phyloP scores from a whole-genome alignment of 768 basidiomycete genomes.

The Phanerochaete carnosa region DNA sequence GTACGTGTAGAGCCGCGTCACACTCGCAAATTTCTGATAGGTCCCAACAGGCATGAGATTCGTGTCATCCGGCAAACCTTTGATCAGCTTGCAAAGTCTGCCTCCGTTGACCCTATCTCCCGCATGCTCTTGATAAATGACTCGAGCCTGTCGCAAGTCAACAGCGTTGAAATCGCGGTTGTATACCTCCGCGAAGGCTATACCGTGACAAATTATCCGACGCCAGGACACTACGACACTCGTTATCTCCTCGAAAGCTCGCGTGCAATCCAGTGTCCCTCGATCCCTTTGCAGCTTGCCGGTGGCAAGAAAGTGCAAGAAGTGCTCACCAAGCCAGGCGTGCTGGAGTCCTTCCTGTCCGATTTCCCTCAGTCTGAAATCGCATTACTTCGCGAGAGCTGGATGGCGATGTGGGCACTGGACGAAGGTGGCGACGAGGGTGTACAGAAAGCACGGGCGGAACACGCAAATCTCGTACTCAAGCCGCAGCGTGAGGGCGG shows the following conservation, averaged over 20 bases:
- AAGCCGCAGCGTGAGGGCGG: conserved; percentile 99
- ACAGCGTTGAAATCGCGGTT: conserved; percentile 68
- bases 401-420: conserved; percentile 90
- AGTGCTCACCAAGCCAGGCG: conserved; percentile 67
- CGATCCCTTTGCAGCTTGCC: conserved; percentile 88
- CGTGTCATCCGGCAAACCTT: conserved; percentile 75
- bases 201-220: conserved; percentile 75
- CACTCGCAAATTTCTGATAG: neutral
- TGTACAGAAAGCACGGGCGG: conserved; percentile 47
- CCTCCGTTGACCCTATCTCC: conserved; percentile 43
- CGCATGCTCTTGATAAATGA: conserved; percentile 37
- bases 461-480: conserved; percentile 65
- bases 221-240: conserved; percentile 59
- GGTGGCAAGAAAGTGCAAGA: conserved; percentile 97
- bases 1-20: conserved; percentile 39
- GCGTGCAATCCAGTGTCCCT: conserved; percentile 89
- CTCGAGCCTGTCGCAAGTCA: conserved; percentile 29
- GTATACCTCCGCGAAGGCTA: conserved; percentile 94
- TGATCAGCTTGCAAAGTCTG: conserved; percentile 57
- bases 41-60: conserved; percentile 62
- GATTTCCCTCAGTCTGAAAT: conserved; percentile 41
- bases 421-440: conserved; percentile 28
- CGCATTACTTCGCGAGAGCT: conserved; percentile 62
- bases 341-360: conserved; percentile 71
- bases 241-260: conserved; percentile 80